Evolutionary conservation across 176 grass and related monocot genomes (phyloP).

Genomic region (Oryza meyeriana): DNA sequence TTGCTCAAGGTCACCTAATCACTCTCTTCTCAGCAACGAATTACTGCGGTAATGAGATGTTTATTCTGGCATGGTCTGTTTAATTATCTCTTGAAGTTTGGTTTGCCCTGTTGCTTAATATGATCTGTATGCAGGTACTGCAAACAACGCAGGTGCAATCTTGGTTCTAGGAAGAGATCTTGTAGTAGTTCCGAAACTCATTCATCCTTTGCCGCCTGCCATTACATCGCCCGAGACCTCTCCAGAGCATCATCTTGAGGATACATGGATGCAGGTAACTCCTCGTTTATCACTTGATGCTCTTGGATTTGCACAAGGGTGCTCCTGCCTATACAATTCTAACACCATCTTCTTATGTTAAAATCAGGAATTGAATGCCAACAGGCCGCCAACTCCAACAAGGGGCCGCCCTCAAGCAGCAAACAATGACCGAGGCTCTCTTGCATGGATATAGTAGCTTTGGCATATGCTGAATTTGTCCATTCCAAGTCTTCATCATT

Average conservation of each 20-base stretch:
- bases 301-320: not conserved
- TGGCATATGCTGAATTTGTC: not conserved
- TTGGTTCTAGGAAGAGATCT: constrained; percentile 97
- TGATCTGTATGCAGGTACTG: constrained; percentile 54
- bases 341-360: not conserved
- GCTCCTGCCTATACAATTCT: not conserved
- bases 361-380: constrained; percentile 90
- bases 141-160: constrained; percentile 97
- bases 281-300: not conserved
- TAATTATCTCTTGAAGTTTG: not conserved
- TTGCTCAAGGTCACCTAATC: constrained; percentile 97
- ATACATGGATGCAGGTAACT: constrained; percentile 98
- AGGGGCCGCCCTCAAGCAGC: constrained; percentile 90
- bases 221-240: constrained; percentile 78
- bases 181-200: constrained; percentile 97
- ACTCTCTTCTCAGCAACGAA: constrained; percentile 99
- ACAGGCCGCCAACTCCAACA: constrained; percentile 83
- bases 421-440: constrained; percentile 66
- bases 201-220: constrained; percentile 96
- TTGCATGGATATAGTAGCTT: constrained; percentile 66
- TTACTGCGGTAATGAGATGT: constrained; percentile 71
- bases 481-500: constrained; percentile 12
- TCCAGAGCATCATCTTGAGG: constrained; percentile 72
- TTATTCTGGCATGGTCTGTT: not conserved
- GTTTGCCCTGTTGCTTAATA: constrained; percentile 12